phyloP scores from a whole-genome alignment of 352 stramenopile species.

The Phytophthora sojae region DNA sequence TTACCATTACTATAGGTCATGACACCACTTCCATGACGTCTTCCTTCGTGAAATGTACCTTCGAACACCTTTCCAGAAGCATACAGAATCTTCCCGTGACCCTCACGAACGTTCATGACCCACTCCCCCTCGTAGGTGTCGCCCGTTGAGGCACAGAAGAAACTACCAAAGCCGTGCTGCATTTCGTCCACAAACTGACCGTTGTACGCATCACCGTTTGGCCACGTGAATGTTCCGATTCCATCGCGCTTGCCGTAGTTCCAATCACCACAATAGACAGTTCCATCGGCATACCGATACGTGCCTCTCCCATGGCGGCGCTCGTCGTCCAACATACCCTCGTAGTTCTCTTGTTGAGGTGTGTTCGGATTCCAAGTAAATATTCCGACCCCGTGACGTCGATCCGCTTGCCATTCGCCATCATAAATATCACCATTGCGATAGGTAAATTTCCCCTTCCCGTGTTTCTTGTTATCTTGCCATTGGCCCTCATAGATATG shows the following conservation, averaged over 20 bases:
- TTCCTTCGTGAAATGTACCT: constrained; percentile 83
- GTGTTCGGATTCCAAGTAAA: constrained; percentile 73
- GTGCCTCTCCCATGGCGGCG: constrained; percentile 66
- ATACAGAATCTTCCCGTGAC: constrained; percentile 77
- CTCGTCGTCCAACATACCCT: constrained; percentile 73
- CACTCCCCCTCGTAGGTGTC: constrained; percentile 86
- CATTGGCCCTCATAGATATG: constrained; percentile 75
- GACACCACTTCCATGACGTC: constrained; percentile 75
- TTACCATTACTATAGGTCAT: constrained; percentile 89
- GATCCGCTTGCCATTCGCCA: constrained; percentile 73
- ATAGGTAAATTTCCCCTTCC: constrained; percentile 80
- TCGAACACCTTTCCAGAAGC: constrained; percentile 86
- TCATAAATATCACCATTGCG: constrained; percentile 86
- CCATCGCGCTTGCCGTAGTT: constrained; percentile 73
- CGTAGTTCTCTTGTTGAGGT: constrained; percentile 77
- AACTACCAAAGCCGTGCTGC: constrained; percentile 84
- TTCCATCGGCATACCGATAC: constrained; percentile 74
- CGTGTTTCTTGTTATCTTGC: constrained; percentile 77
- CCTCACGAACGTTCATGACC: constrained; percentile 83
- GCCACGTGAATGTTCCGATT: constrained; percentile 81
- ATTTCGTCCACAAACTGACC: constrained; percentile 83
- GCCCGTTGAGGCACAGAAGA: constrained; percentile 52
- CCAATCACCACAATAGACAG: constrained; percentile 74
- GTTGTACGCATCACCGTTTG: constrained; percentile 86
- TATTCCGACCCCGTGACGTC: constrained; percentile 57